Percentiles rank a stretch among this genome's conserved stretches.
phyloP scores from a whole-genome alignment of 495 filamentous ascomycete genomes.

The Parmelia sp. region DNA sequence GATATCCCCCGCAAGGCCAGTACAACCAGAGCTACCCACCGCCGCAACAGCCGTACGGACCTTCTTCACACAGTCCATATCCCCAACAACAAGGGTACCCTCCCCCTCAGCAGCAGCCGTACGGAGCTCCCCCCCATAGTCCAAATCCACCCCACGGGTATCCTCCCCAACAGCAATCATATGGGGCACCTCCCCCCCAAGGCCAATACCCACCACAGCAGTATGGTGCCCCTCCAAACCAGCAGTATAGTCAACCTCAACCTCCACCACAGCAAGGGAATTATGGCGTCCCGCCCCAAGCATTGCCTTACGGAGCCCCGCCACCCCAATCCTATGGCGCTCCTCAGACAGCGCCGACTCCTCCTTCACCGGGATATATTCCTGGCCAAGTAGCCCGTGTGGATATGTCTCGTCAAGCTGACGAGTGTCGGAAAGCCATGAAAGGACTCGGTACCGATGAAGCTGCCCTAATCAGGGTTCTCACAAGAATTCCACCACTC shows the following conservation, averaged over 20 bases:
- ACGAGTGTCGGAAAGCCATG: conserved; percentile 71
- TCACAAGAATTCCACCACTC: conserved; percentile 63
- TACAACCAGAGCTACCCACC: conserved; percentile 27
- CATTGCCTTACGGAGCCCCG: conserved; percentile 36
- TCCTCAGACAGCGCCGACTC: conserved; percentile 32
- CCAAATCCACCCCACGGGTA: conserved; percentile 22
- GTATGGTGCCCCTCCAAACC: conserved; percentile 27
- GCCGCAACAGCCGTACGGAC: conserved; percentile 33
- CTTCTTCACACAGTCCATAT: conserved; percentile 34
- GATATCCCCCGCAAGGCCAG: conserved; percentile 19
- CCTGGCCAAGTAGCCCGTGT: conserved; percentile 56
- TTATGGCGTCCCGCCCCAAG: conserved; percentile 33
- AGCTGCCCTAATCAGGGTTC: conserved; percentile 56
- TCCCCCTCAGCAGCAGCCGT: conserved; percentile 31
- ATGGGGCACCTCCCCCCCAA: conserved; percentile 32
- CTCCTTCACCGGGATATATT: conserved; percentile 56
- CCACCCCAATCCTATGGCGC: conserved; percentile 34
- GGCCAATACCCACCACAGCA: conserved; percentile 28
- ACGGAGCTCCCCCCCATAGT: conserved; percentile 35
- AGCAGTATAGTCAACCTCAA: conserved; percentile 28
- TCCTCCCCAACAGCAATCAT: conserved; percentile 28
- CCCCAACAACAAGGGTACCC: conserved; percentile 34
- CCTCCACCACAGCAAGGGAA: conserved; percentile 21
- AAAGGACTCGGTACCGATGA: conserved; percentile 91
- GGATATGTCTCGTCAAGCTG: conserved; percentile 58